Percentiles rank a stretch among this genome's conserved stretches.
phyloP scores from a whole-genome alignment of 2,329 filamentous ascomycete genomes.

The Apiospora hydei region DNA sequence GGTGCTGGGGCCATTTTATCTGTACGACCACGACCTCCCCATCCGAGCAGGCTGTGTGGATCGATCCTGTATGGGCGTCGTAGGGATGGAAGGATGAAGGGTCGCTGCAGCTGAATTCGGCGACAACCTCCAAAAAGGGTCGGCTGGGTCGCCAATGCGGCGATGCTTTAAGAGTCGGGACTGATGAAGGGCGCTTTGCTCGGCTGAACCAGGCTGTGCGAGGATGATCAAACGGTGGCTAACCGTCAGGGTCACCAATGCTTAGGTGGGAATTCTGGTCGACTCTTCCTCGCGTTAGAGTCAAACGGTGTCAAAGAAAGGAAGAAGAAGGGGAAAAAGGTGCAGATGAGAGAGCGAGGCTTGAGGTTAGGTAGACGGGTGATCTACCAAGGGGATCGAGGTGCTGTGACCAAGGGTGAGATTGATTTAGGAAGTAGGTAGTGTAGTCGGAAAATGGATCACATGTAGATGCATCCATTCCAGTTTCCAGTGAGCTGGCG shows the following conservation, averaged over 20 bases:
- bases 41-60: not conserved
- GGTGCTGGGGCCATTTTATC: slow-evolving; percentile 23
- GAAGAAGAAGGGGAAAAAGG: not conserved
- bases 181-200: slow-evolving; percentile 1
- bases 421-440: not conserved
- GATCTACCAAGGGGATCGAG: not conserved
- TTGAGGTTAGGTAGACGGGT: not conserved
- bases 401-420: not conserved
- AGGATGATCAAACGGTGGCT: not conserved
- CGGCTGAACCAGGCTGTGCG: not conserved
- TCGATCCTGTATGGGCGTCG: not conserved
- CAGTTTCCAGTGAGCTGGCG: not conserved
- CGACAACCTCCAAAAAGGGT: not conserved
- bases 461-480: slow-evolving; percentile 1
- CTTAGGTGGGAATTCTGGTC: not conserved
- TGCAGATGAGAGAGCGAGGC: not conserved
- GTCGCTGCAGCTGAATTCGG: not conserved
- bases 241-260: not conserved
- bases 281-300: not conserved
- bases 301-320: not conserved
- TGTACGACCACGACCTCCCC: slow-evolving; percentile 11
- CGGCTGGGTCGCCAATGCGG: not conserved
- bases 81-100: not conserved
- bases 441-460: slow-evolving; percentile 6
- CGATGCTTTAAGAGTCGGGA: not conserved